Conservation (phyloP, 768 basidiomycete genomes). For the Trametes cingulata region DNA sequence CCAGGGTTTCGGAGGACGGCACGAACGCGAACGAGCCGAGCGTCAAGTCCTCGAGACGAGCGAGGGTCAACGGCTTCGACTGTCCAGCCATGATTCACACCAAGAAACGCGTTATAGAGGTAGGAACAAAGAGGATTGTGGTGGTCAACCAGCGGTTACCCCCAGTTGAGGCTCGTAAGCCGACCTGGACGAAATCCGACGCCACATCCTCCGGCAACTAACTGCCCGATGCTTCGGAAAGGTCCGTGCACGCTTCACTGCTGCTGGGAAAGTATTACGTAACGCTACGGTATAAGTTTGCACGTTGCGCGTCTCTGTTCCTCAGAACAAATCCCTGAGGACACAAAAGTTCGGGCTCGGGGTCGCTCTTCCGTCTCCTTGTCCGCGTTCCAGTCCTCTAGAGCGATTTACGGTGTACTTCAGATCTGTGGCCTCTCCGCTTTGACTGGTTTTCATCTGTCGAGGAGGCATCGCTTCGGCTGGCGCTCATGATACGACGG, state of each 20-base stretch:
- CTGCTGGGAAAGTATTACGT: slow-evolving; percentile 46
- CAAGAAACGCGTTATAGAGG: background rate
- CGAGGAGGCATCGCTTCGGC: slow-evolving; percentile 70
- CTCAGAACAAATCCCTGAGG: slow-evolving; percentile 74
- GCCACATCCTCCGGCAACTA: background rate
- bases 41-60: slow-evolving; percentile 60
- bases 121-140: background rate
- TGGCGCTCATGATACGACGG: slow-evolving; percentile 65
- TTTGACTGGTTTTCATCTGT: slow-evolving; percentile 46
- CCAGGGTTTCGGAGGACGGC: slow-evolving; percentile 60
- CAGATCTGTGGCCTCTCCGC: slow-evolving; percentile 35
- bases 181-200: background rate
- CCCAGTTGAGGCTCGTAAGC: background rate
- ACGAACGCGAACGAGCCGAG: slow-evolving; percentile 63
- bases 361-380: slow-evolving; percentile 79
- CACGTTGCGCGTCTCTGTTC: slow-evolving; percentile 25
- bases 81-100: slow-evolving; percentile 48
- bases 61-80: slow-evolving; percentile 48
- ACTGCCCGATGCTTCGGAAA: slow-evolving; percentile 1
- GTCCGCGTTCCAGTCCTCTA: slow-evolving; percentile 96
- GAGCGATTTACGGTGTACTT: slow-evolving; percentile 44
- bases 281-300: slow-evolving; percentile 34
- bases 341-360: slow-evolving; percentile 94
- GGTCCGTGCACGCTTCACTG: slow-evolving; percentile 3
- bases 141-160: background rate